Percentiles rank a stretch among this genome's conserved stretches.
Conservation (phyloP, 2,329 filamentous ascomycete species). For the Dendryphion nanum region DNA sequence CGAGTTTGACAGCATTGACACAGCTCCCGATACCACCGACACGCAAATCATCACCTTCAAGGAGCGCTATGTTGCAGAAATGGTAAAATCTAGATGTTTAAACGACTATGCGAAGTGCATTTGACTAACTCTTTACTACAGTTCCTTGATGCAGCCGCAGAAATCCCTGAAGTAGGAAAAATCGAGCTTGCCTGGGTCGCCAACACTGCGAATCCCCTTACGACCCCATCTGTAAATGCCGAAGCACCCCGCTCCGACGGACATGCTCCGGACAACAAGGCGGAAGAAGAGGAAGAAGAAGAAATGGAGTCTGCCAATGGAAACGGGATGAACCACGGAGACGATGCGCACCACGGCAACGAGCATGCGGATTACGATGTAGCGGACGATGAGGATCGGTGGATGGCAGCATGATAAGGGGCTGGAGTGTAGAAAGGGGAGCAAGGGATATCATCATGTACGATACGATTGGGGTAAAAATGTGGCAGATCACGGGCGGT, state of each 20-base stretch:
- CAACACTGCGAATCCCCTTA: slow-evolving; percentile 22
- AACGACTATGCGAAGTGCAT: slow-evolving; percentile 6
- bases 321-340: slow-evolving; percentile 17
- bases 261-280: too few species aligned
- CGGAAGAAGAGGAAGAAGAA: too few species aligned
- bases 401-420: slow-evolving; percentile 13
- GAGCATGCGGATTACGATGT: slow-evolving; percentile 34
- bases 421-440: too few species aligned
- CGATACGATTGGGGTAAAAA: too few species aligned
- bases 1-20: slow-evolving; percentile 39
- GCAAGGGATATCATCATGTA: too few species aligned
- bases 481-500: too few species aligned
- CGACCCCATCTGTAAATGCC: too few species aligned
- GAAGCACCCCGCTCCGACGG: too few species aligned
- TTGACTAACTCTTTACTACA: slow-evolving; percentile 6
- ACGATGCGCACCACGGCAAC: not conserved
- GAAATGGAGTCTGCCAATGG: too few species aligned
- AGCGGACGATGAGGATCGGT: slow-evolving; percentile 34
- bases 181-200: slow-evolving; percentile 67
- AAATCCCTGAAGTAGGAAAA: slow-evolving; percentile 63
- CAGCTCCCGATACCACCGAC: slow-evolving; percentile 38
- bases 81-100: too few species aligned
- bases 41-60: slow-evolving; percentile 43
- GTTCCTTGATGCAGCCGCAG: slow-evolving; percentile 55
- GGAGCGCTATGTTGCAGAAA: slow-evolving; percentile 63